Conservation (phyloP, 257 asterid genomes). For the Nicotiana undulata region DNA sequence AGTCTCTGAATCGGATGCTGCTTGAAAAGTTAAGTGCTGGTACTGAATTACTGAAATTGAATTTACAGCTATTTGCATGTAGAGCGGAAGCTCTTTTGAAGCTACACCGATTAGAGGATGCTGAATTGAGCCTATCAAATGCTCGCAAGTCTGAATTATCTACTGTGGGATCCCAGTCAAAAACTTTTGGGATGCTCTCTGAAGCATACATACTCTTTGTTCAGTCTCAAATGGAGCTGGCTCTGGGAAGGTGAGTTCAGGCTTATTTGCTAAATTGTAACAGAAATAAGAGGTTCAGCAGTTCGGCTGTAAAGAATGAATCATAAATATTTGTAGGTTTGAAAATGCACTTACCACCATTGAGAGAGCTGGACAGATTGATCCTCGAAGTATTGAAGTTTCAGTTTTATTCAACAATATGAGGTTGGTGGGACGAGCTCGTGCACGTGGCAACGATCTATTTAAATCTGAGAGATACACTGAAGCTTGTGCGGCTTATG, state of each 20-base stretch:
- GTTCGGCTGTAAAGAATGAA: not conserved
- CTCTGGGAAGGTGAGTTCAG: slow-evolving; percentile 55
- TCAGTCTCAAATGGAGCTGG: slow-evolving; percentile 47
- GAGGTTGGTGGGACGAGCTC: slow-evolving; percentile 51
- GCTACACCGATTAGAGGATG: slow-evolving; percentile 54
- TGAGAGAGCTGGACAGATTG: slow-evolving; percentile 51
- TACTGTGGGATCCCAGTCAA: slow-evolving; percentile 22
- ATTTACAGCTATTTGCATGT: slow-evolving; percentile 59
- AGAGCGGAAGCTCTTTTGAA: slow-evolving; percentile 66
- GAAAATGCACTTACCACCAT: slow-evolving; percentile 43
- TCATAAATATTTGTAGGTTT: slow-evolving; percentile 39
- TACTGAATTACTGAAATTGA: slow-evolving; percentile 19
- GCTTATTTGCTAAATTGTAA: not conserved
- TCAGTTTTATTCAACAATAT: slow-evolving; percentile 37
- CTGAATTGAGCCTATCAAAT: slow-evolving; percentile 28
- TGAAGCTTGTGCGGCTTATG: slow-evolving; percentile 71
- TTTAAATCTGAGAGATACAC: slow-evolving; percentile 69
- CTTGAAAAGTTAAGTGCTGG: not conserved
- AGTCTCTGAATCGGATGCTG: not conserved
- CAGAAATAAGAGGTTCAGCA: not conserved
- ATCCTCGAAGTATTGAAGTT: slow-evolving; percentile 44
- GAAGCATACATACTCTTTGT: slow-evolving; percentile 53
- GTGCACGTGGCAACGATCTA: slow-evolving; percentile 67
- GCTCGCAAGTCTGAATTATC: slow-evolving; percentile 21
- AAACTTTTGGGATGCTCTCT: slow-evolving; percentile 50